A percentile compares a stretch with the other conserved stretches of the same genome.
These are phyloP conservation scores for Fusarium annulatum DNA, from an alignment of 2,329 filamentous ascomycete species.

Conservation along the genomic window DNA sequence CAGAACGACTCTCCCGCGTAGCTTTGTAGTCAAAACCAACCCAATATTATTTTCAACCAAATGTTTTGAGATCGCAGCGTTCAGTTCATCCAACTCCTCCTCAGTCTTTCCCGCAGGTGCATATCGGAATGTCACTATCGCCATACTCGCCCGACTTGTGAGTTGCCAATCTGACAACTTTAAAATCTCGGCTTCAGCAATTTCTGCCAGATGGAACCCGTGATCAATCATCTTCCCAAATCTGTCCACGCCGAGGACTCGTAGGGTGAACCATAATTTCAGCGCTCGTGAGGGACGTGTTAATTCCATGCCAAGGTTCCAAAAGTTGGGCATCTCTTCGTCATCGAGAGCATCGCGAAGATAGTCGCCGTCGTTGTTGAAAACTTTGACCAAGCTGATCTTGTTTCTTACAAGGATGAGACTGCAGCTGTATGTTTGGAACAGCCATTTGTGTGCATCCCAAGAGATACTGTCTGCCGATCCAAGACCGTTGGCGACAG, in stretches of 20 bases:
- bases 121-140: conserved; percentile 20
- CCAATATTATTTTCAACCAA: neutral
- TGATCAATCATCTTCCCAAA: conserved; percentile 6
- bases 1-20: neutral
- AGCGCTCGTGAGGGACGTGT: conserved; percentile 9
- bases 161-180: neutral
- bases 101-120: neutral
- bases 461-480: conserved; percentile 22
- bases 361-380: conserved; percentile 15
- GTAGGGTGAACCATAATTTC: conserved; percentile 14
- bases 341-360: conserved; percentile 16
- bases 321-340: conserved; percentile 20
- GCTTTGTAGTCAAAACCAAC: conserved; percentile 9
- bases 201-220: conserved; percentile 2
- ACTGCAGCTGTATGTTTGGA: conserved; percentile 20
- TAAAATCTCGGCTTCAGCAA: neutral
- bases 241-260: conserved; percentile 5
- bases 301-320: conserved; percentile 16
- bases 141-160: conserved; percentile 16
- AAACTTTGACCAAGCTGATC: neutral
- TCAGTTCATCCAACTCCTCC: neutral
- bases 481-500: neutral
- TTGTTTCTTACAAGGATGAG: conserved; percentile 2
- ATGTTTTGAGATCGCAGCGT: neutral
- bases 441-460: conserved; percentile 20